Base-by-base conservation (phyloP, 768 basidiomycete species). In the Fomitopsis pulvina region DNA sequence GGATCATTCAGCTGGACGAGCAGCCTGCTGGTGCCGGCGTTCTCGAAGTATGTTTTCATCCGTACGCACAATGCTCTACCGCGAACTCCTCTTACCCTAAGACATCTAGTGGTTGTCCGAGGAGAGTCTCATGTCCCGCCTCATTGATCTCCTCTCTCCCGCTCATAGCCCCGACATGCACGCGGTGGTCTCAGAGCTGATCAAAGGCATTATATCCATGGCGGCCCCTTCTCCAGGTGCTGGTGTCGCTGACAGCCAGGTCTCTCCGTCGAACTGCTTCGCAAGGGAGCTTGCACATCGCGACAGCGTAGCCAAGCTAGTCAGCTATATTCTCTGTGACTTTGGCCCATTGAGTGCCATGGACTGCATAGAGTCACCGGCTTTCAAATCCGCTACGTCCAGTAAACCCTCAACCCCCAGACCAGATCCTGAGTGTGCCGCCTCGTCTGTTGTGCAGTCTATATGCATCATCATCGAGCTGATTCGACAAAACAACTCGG, bases 401-500 rank as follows among this genome's bases (percentile, higher is more conserved):
- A 48, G 34, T 10, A 50, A 47, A 43, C 53, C 22, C 38, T 24
- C 20, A 38, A 20, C 6, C 10, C 4, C 50, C 16, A 75, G 40
- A 70, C 73, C 57, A 1, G 72, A 70, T 66, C 73, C 60, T 59
- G 83, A 68, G 71, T 82, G 60, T 56, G 67, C 79, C 7, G 76
- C 78, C 1, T 96, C 93, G 10, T 90, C 91, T 6, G 83, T 97
- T 47, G 76, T 87, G 24, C 82, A 92, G 55, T 85, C 90, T 10
- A 87, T 94, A 57, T 84, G 86, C 38, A 83, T 97, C 60, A 74
- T 97, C 52, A 87, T 94, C 56, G 95, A 98, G 64, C 77, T 96
- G 34, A 96, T 97, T 57, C 80, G 94, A 46, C 93, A 97, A 65
- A 97, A 97, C 67, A 97, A 98, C 65, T 95, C 94, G 32, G 95